Percentiles rank a stretch among this genome's conserved stretches.
Evolutionary conservation across 495 filamentous ascomycete species (phyloP).

Genomic region (Penicillium egyptiacum): DNA sequence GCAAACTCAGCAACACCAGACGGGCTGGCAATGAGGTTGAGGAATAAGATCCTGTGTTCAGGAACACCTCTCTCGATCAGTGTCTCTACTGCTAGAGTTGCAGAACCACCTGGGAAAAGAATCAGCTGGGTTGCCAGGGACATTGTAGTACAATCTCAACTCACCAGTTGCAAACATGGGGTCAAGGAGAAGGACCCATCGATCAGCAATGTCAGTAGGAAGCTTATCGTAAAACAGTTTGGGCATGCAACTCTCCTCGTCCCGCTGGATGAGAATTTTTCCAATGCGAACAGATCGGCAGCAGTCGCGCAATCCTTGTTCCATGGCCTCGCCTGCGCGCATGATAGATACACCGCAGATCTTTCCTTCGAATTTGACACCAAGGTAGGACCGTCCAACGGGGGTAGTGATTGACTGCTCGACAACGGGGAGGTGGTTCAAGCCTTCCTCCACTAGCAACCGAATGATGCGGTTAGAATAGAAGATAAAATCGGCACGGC

Average conservation of each 20-base stretch:
- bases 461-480: constrained; percentile 99
- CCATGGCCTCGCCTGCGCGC: constrained; percentile 97
- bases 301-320: constrained; percentile 93
- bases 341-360: constrained; percentile 99
- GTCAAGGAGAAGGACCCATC: constrained; percentile 95
- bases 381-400: constrained; percentile 82
- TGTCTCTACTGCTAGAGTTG: constrained; percentile 93
- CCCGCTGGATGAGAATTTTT: constrained; percentile 95
- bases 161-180: constrained; percentile 98
- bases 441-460: constrained; percentile 93
- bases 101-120: constrained; percentile 71
- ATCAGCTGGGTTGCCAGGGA: constrained; percentile 12
- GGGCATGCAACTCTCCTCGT: constrained; percentile 90
- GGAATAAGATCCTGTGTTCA: constrained; percentile 90
- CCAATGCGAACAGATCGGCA: constrained; percentile 95
- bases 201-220: constrained; percentile 83
- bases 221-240: constrained; percentile 97
- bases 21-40: constrained; percentile 94
- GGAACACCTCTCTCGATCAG: constrained; percentile 86
- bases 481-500: constrained; percentile 95
- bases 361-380: constrained; percentile 94
- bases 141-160: constrained; percentile 20
- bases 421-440: constrained; percentile 93
- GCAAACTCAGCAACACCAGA: constrained; percentile 89
- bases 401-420: constrained; percentile 87